Evolutionary conservation across 257 asterid species (phyloP).

Genomic region (Jaltomata sinuosa): DNA sequence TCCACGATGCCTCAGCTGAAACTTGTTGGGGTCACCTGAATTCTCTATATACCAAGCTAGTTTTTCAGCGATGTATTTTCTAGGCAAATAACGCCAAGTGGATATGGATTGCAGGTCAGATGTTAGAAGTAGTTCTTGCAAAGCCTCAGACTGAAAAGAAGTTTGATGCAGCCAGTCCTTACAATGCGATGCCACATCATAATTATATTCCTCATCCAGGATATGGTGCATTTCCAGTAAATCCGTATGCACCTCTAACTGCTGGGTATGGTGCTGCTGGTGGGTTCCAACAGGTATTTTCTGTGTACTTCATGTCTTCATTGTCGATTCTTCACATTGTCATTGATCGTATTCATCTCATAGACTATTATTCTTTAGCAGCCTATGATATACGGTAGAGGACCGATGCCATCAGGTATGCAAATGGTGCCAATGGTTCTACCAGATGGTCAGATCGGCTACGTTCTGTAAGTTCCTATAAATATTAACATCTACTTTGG

Average conservation of each 20-base stretch:
- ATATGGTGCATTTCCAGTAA: conserved; percentile 63
- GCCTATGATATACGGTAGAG: conserved; percentile 96
- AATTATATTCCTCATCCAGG: conserved; percentile 82
- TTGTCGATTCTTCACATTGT: neutral
- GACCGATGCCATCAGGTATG: conserved; percentile 97
- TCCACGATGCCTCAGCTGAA: neutral
- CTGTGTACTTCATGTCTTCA: neutral
- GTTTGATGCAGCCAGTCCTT: conserved; percentile 50
- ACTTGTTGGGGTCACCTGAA: neutral
- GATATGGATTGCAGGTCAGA: conserved; percentile 50
- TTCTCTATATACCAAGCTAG: neutral
- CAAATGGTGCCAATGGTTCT: conserved; percentile 99
- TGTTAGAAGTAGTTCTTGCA: conserved; percentile 82
- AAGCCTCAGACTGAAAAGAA: conserved; percentile 91
- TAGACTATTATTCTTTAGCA: conserved; percentile 23
- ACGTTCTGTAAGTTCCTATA: conserved; percentile 73
- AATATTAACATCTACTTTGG: neutral
- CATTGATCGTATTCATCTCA: neutral
- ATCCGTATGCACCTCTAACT: conserved; percentile 58
- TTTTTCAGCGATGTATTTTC: neutral
- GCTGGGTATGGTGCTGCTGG: conserved; percentile 67
- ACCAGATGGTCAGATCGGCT: conserved; percentile 96
- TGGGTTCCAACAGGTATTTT: conserved; percentile 79
- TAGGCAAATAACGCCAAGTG: conserved; percentile 1
- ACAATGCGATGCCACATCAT: conserved; percentile 39